Percentiles rank a stretch among this genome's conserved stretches.
phyloP scores from a whole-genome alignment of 1,284 basidiomycete genomes.

The Boletus semigastroideus region DNA sequence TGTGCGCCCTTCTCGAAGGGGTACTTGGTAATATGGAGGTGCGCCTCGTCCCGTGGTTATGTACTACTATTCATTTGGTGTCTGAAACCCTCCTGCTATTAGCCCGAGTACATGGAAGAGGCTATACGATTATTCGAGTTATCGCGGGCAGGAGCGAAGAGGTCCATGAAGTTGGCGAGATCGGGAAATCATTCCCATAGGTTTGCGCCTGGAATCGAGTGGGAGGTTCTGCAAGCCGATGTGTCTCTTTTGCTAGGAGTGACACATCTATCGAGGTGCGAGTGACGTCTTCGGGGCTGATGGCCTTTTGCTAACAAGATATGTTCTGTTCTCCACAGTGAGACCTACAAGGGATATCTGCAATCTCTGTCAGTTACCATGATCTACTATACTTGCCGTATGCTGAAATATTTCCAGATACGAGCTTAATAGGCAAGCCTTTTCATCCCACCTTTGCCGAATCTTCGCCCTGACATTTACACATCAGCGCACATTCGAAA shows the following conservation, averaged over 20 bases:
- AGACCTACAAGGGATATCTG: constrained; percentile 75
- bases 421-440: constrained; percentile 55
- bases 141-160: constrained; percentile 61
- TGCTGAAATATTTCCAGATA: constrained; percentile 39
- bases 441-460: constrained; percentile 2
- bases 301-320: neutral
- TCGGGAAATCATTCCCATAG: constrained; percentile 37
- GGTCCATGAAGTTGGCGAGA: constrained; percentile 51
- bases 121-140: constrained; percentile 53
- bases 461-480: neutral
- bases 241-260: constrained; percentile 66
- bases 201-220: constrained; percentile 66
- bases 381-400: neutral
- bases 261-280: constrained; percentile 65
- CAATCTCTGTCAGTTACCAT: constrained; percentile 64
- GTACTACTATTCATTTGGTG: neutral
- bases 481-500: constrained; percentile 63
- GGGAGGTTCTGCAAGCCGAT: constrained; percentile 72
- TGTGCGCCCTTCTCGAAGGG: constrained; percentile 71
- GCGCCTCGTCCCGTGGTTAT: constrained; percentile 12
- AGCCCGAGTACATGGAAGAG: constrained; percentile 41
- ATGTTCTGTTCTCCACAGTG: constrained; percentile 39
- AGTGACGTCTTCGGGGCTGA: constrained; percentile 14
- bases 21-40: constrained; percentile 80
- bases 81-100: neutral